Conservation (phyloP, 495 filamentous ascomycete species). For the Penicillium odoratum region DNA sequence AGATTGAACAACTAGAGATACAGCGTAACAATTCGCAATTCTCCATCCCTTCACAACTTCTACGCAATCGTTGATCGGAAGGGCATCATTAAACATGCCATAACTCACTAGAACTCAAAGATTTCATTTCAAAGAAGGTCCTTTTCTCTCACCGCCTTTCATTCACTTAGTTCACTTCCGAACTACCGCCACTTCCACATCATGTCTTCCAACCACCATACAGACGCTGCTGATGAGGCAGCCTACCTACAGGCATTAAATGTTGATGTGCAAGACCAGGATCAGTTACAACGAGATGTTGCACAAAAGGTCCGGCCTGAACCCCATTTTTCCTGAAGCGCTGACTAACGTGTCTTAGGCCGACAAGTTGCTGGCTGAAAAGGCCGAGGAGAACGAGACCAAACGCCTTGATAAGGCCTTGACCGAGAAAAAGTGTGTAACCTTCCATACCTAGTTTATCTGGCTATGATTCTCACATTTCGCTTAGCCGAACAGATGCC, state of each 20-base stretch:
- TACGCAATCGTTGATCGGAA: background rate
- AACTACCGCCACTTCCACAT: background rate
- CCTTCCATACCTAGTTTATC: background rate
- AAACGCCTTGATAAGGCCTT: slow-evolving; percentile 80
- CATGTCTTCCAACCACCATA: background rate
- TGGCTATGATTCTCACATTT: background rate
- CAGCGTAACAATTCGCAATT: background rate
- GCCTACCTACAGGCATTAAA: slow-evolving; percentile 66
- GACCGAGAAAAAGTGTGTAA: slow-evolving; percentile 54
- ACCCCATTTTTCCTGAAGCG: background rate
- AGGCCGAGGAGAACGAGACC: slow-evolving; percentile 83
- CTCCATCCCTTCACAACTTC: background rate
- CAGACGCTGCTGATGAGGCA: slow-evolving; percentile 43
- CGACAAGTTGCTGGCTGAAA: slow-evolving; percentile 71
- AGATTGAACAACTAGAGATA: background rate
- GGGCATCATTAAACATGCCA: background rate
- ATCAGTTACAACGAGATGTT: slow-evolving; percentile 80
- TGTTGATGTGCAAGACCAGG: slow-evolving; percentile 75
- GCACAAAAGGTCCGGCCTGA: slow-evolving; percentile 43
- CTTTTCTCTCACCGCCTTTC: background rate
- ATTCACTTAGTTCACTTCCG: background rate
- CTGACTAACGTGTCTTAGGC: slow-evolving; percentile 49
- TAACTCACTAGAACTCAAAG: background rate
- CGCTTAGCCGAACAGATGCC: slow-evolving; percentile 42
- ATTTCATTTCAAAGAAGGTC: background rate